These are phyloP conservation scores for Yarrowia deformans DNA, from an alignment of 805 yeast species.

Conservation along the genomic window DNA sequence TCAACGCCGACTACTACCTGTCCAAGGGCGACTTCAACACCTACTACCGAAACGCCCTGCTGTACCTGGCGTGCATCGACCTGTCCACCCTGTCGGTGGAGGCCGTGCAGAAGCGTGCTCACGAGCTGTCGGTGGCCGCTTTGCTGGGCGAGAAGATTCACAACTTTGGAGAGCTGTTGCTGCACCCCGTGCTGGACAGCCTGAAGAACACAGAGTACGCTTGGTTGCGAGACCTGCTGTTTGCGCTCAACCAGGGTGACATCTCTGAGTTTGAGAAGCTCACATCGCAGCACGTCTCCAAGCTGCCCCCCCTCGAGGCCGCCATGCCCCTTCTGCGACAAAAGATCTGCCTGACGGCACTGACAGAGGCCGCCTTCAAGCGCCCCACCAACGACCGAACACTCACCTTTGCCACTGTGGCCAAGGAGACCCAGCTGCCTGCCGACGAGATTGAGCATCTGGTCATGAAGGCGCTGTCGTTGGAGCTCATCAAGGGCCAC, in stretches of 20 bases:
- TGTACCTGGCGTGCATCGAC: conserved; percentile 80
- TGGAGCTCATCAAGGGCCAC: conserved; percentile 83
- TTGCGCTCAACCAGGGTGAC: conserved; percentile 79
- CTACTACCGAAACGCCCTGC: conserved; percentile 80
- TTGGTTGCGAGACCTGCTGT: conserved; percentile 77
- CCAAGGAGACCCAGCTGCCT: conserved; percentile 70
- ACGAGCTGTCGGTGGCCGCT: conserved; percentile 85
- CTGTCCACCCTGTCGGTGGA: conserved; percentile 53
- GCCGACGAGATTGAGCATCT: conserved; percentile 85
- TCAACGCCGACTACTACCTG: conserved; percentile 78
- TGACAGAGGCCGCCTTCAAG: conserved; percentile 83
- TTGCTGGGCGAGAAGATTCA: conserved; percentile 89
- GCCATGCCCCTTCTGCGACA: conserved; percentile 77
- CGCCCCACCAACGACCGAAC: conserved; percentile 77
- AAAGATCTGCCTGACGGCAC: conserved; percentile 90
- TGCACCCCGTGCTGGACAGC: conserved; percentile 78
- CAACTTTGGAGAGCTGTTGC: conserved; percentile 92
- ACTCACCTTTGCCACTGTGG: conserved; percentile 74
- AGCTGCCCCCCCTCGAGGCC: conserved; percentile 63
- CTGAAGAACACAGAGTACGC: conserved; percentile 59
- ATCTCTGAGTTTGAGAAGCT: conserved; percentile 66
- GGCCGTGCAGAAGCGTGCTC: conserved; percentile 62
- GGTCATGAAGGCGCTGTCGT: conserved; percentile 87
- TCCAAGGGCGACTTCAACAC: conserved; percentile 77
- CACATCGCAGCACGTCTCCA: conserved; percentile 52